phyloP scores from a whole-genome alignment of 208 protist genomes.

The Phytomonas francai region DNA sequence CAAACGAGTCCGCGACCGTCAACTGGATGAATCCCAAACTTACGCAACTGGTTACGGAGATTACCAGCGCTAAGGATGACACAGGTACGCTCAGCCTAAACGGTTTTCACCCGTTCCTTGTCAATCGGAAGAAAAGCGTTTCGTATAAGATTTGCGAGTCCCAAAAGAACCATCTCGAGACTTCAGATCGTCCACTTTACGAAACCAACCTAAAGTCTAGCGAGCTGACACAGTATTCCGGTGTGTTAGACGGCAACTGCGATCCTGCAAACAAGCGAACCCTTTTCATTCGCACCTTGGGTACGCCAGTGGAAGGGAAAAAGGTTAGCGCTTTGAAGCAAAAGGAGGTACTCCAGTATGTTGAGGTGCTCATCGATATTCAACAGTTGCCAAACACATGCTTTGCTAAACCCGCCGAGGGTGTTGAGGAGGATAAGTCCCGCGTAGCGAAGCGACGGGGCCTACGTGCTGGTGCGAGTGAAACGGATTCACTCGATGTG shows the following conservation, averaged over 20 bases:
- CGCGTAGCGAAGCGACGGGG: constrained; percentile 22
- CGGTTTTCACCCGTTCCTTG: constrained; percentile 26
- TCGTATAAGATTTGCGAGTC: constrained; percentile 34
- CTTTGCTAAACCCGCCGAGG: constrained; percentile 4
- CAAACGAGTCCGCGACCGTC: constrained; percentile 24
- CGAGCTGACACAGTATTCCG: constrained; percentile 32
- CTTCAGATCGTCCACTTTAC: constrained; percentile 26
- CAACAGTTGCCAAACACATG: constrained; percentile 13
- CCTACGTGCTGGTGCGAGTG: constrained; percentile 8
- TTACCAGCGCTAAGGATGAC: constrained; percentile 16
- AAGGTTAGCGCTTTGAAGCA: constrained; percentile 18
- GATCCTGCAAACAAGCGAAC: constrained; percentile 10
- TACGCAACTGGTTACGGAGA: neutral
- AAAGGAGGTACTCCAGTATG: constrained; percentile 39
- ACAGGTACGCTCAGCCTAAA: constrained; percentile 16
- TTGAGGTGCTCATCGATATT: constrained; percentile 41
- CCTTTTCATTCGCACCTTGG: constrained; percentile 42
- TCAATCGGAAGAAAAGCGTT: constrained; percentile 14
- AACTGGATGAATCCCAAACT: constrained; percentile 23
- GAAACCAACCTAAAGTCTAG: constrained; percentile 30
- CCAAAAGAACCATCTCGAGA: constrained; percentile 40
- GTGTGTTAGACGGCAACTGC: constrained; percentile 22
- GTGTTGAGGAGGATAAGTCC: constrained; percentile 6
- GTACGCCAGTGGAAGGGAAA: constrained; percentile 14
- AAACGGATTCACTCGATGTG: constrained; percentile 14